A percentile compares a stretch with the other conserved stretches of the same genome.
phyloP scores from a whole-genome alignment of 1,139 yeast genomes.

The Zygosaccharomyces sapae region DNA sequence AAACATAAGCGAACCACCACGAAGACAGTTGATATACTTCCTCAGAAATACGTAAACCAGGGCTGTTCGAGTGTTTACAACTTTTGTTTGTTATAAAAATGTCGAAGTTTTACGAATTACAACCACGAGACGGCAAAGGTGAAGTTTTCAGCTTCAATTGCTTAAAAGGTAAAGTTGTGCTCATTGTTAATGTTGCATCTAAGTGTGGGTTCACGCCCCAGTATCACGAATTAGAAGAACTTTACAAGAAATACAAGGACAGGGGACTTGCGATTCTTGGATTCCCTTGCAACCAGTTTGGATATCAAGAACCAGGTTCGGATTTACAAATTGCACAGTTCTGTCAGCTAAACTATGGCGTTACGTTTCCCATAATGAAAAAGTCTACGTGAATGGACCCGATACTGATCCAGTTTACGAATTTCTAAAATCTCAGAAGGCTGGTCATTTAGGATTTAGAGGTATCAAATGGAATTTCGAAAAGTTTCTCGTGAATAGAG shows the following conservation, averaged over 20 bases:
- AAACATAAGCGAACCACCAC: neutral
- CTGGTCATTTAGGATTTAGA: conserved; percentile 56
- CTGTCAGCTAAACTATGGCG: conserved; percentile 61
- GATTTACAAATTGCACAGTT: conserved; percentile 54
- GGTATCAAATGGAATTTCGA: conserved; percentile 87
- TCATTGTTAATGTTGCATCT: conserved; percentile 82
- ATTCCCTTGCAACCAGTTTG: conserved; percentile 88
- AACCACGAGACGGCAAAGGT: conserved; percentile 49
- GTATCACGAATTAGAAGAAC: conserved; percentile 68
- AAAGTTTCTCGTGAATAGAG: conserved; percentile 64
- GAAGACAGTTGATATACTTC: no score
- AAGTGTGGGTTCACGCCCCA: conserved; percentile 53
- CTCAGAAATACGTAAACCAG: no score
- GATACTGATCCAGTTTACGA: conserved; percentile 68
- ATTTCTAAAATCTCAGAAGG: conserved; percentile 59
- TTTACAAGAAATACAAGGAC: conserved; percentile 66
- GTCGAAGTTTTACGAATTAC: conserved; percentile 45
- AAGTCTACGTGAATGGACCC: conserved; percentile 82
- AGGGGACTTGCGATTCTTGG: conserved; percentile 71
- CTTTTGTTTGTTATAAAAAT: no score
- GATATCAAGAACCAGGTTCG: conserved; percentile 72
- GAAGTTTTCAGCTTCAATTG: conserved; percentile 54
- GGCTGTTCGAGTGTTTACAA: no score
- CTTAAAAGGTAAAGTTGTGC: conserved; percentile 76
- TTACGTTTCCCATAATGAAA: conserved; percentile 56